Base-by-base conservation (phyloP, 495 filamentous ascomycete species). In the Xylaria telfairii region DNA sequence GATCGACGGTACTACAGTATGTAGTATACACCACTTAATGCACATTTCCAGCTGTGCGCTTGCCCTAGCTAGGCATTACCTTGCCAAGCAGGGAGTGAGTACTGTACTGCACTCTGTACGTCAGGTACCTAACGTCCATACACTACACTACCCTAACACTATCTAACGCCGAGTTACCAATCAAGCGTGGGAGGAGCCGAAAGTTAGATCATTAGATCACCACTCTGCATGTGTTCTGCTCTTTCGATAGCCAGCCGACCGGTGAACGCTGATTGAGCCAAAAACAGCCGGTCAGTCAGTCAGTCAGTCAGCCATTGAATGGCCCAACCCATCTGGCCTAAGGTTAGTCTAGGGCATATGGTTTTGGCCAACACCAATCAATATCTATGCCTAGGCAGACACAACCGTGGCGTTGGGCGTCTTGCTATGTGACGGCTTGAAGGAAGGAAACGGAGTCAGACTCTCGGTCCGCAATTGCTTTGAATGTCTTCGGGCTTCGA, bases 251-350 rank as follows among this genome's bases (percentile, higher is more conserved):
- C 26, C 28, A 47, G 26, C n/a, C 15, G 54, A 68, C 66, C 53
- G 41, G 39, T 59, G 34, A 46, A 60, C 10, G 24, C 49, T 28
- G 19, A 39, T 30, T 30, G 49, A 57, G 49, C 49, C 65, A 42
- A 39, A 41, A 32, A 44, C 47, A 28, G 26, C 63, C 63, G 32
- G 63, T 66, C 28, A 68, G n/a, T n/a, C n/a, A n/a, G n/a, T n/a
- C n/a, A n/a, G n/a, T n/a, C n/a, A n/a, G n/a, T n/a, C n/a, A n/a
- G n/a, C n/a, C n/a, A n/a, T 5, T 59, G 32, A 39, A n/a, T 41
- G 37, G 9, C 26, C 3, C 10, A 10, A 46, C 1, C 47, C 30
- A n/a, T 30, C 47, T 26, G 13, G 44, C 12, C 21, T n/a, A n/a
- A n/a, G 34, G 34, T 37, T 24, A 51, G 26, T 26, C 30, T 37